phyloP scores from a whole-genome alignment of 2,329 filamentous ascomycete species.

The Beauveria sp. region DNA sequence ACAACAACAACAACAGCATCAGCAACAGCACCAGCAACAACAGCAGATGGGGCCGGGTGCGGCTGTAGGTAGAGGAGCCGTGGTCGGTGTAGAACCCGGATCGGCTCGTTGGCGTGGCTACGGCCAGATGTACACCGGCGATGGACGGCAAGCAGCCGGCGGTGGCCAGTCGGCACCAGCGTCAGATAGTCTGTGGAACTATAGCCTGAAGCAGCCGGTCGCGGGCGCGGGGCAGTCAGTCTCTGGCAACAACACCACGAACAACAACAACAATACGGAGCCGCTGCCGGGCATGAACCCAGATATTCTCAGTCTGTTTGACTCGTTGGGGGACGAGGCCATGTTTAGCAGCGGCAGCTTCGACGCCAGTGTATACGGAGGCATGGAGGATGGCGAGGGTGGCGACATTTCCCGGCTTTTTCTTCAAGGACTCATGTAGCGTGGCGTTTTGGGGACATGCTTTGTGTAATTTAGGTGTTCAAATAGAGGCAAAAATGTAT shows the following conservation, averaged over 20 bases:
- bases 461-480: neutral
- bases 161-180: neutral
- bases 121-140: neutral
- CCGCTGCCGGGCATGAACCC: conserved; percentile 22
- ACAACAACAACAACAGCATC: neutral
- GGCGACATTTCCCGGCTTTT: conserved; percentile 23
- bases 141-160: neutral
- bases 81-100: neutral
- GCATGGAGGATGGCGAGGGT: conserved; percentile 15
- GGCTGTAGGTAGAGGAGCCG: too few relatives aligned
- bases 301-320: conserved; percentile 29
- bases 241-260: neutral
- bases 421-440: conserved; percentile 9
- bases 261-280: neutral
- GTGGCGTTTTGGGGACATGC: neutral
- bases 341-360: conserved; percentile 15
- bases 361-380: conserved; percentile 12
- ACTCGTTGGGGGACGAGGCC: conserved; percentile 26
- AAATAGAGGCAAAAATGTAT: too few relatives aligned
- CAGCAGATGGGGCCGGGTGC: too few relatives aligned
- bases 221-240: neutral
- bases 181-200: neutral
- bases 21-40: neutral
- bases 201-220: neutral
- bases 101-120: neutral